A percentile compares a stretch with the other conserved stretches of the same genome.
Conservation (phyloP, 768 basidiomycete genomes). For the Hebeloma cylindrosporum region DNA sequence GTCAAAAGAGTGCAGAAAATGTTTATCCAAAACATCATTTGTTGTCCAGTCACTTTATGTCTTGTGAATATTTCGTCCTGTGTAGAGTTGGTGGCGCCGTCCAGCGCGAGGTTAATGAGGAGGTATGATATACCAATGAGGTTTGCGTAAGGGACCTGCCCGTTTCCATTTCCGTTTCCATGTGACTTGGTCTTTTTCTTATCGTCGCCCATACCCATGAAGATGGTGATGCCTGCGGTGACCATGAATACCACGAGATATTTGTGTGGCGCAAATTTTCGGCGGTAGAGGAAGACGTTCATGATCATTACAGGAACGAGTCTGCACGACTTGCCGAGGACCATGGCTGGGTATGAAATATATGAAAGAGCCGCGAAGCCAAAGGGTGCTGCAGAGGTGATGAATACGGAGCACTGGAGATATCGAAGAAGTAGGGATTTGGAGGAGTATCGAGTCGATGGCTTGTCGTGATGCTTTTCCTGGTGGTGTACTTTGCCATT, state of each 20-base stretch:
- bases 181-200: constrained; percentile 40
- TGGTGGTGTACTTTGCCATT: constrained; percentile 31
- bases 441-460: constrained; percentile 37
- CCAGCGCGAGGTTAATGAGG: constrained; percentile 83
- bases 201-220: constrained; percentile 85
- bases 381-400: constrained; percentile 91
- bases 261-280: constrained; percentile 90
- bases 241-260: constrained; percentile 95
- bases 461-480: constrained; percentile 29
- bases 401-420: constrained; percentile 82
- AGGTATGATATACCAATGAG: constrained; percentile 75
- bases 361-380: constrained; percentile 94
- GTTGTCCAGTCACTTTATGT: constrained; percentile 78
- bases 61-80: constrained; percentile 94
- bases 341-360: constrained; percentile 98
- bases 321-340: constrained; percentile 98
- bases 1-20: constrained; percentile 78
- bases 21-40: constrained; percentile 99
- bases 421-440: constrained; percentile 66
- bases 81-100: constrained; percentile 92
- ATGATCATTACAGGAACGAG: constrained; percentile 98
- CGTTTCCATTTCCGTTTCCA: constrained; percentile 27
- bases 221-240: constrained; percentile 86
- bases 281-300: constrained; percentile 94
- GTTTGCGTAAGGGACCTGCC: constrained; percentile 49